Conservation (phyloP, 2,329 filamentous ascomycete genomes). For the Aureobasidium musti region DNA sequence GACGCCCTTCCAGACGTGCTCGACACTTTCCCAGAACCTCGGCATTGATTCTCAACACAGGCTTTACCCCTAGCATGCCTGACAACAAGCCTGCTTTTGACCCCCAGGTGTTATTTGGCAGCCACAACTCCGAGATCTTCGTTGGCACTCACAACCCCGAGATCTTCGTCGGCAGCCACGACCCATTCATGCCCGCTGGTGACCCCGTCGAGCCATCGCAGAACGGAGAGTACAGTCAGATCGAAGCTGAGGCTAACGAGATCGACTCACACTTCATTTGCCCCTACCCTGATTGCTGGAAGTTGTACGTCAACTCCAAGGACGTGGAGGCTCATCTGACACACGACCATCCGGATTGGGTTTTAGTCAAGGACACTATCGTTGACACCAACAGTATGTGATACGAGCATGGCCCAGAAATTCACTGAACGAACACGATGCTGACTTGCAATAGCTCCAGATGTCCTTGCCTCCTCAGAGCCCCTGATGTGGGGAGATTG, state of each 20-base stretch:
- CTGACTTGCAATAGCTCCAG: neutral
- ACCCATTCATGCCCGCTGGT: neutral
- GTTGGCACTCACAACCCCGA: neutral
- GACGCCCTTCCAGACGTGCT: neutral
- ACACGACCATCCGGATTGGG: neutral
- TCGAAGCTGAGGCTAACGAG: neutral
- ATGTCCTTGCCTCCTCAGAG: neutral
- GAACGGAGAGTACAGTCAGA: neutral
- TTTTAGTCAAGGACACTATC: neutral
- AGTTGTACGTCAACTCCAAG: neutral
- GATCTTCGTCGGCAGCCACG: neutral
- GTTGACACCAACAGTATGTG: neutral
- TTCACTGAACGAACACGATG: neutral
- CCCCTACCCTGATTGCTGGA: neutral
- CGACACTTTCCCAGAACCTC: neutral
- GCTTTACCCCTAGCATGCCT: neutral
- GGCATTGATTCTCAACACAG: neutral
- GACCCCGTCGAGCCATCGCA: neutral
- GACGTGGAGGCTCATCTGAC: neutral
- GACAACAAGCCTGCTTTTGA: neutral
- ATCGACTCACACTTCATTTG: neutral
- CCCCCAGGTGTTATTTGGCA: neutral
- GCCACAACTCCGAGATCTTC: too few species aligned
- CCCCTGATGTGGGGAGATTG: neutral
- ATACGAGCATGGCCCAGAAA: neutral